phyloP scores from a whole-genome alignment of 2,329 filamentous ascomycete genomes.

The Aspergillus fischeri region DNA sequence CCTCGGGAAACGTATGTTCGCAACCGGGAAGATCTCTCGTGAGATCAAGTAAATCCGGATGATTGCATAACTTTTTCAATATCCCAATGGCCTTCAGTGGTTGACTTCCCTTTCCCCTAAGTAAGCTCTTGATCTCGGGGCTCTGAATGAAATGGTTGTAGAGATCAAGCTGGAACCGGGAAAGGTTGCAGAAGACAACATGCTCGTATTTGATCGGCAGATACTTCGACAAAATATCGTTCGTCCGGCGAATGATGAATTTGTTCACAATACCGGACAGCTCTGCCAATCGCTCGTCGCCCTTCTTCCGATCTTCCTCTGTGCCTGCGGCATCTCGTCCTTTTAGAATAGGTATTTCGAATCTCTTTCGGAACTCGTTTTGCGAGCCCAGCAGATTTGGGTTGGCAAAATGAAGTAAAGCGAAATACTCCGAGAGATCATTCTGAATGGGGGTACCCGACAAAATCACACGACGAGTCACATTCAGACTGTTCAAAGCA shows the following conservation, averaged over 20 bases:
- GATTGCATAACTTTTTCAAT: slow-evolving; percentile 97
- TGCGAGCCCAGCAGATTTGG: slow-evolving; percentile 85
- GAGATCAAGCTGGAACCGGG: slow-evolving; percentile 85
- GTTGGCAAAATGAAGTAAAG: slow-evolving; percentile 93
- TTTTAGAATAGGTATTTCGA: slow-evolving; percentile 85
- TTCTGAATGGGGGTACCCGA: slow-evolving; percentile 98
- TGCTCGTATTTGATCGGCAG: slow-evolving; percentile 98
- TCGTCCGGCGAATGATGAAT: slow-evolving; percentile 95
- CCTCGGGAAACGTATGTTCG: slow-evolving; percentile 74
- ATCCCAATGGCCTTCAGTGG: slow-evolving; percentile 95
- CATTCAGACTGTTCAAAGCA: slow-evolving; percentile 84
- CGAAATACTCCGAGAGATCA: slow-evolving; percentile 96
- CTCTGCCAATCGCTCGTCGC: slow-evolving; percentile 77
- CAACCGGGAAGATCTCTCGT: slow-evolving; percentile 80
- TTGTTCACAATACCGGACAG: slow-evolving; percentile 87
- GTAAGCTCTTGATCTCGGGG: slow-evolving; percentile 85
- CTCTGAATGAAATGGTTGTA: slow-evolving; percentile 98
- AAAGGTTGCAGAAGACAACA: slow-evolving; percentile 94
- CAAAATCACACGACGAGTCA: slow-evolving; percentile 85
- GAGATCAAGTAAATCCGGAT: slow-evolving; percentile 86
- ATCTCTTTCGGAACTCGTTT: slow-evolving; percentile 88
- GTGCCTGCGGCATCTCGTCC: slow-evolving; percentile 88
- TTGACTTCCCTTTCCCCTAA: slow-evolving; percentile 91
- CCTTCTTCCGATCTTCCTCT: slow-evolving; percentile 74
- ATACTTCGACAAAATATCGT: slow-evolving; percentile 97